Percentiles rank a stretch among this genome's conserved stretches.
Conservation (phyloP, 2,329 filamentous ascomycete species). For the Aspergillus persii region DNA sequence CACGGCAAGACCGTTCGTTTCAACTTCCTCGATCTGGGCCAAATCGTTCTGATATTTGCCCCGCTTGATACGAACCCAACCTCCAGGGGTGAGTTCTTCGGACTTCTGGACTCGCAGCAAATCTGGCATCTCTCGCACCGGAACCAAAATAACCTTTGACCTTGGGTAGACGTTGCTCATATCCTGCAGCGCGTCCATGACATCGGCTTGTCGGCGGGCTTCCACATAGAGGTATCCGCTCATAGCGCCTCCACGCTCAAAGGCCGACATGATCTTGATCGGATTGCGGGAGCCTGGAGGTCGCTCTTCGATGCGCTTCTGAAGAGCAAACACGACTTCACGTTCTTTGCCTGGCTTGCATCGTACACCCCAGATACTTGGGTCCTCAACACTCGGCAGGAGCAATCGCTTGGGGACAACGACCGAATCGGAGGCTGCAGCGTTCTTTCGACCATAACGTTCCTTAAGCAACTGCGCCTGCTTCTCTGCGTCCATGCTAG, state of each 20-base stretch:
- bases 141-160: slow-evolving; percentile 80
- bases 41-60: slow-evolving; percentile 84
- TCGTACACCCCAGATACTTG: slow-evolving; percentile 89
- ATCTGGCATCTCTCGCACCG: slow-evolving; percentile 97
- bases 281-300: slow-evolving; percentile 70
- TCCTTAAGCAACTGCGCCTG: slow-evolving; percentile 83
- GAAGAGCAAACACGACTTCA: slow-evolving; percentile 83
- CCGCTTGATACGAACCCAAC: slow-evolving; percentile 85
- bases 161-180: slow-evolving; percentile 88
- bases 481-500: slow-evolving; percentile 89
- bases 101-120: slow-evolving; percentile 87
- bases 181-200: slow-evolving; percentile 76
- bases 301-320: slow-evolving; percentile 83
- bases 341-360: slow-evolving; percentile 95
- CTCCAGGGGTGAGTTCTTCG: slow-evolving; percentile 77
- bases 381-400: slow-evolving; percentile 90
- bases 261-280: slow-evolving; percentile 81
- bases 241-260: slow-evolving; percentile 87
- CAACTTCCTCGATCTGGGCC: slow-evolving; percentile 87
- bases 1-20: slow-evolving; percentile 86
- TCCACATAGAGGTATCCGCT: slow-evolving; percentile 95
- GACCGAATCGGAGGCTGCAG: slow-evolving; percentile 66
- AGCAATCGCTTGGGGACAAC: slow-evolving; percentile 82
- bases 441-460: slow-evolving; percentile 78
- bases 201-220: slow-evolving; percentile 81